These are phyloP conservation scores for Magnaporthiopsis rhizophila DNA, from an alignment of 2,329 filamentous ascomycete genomes.

Conservation along the genomic window DNA sequence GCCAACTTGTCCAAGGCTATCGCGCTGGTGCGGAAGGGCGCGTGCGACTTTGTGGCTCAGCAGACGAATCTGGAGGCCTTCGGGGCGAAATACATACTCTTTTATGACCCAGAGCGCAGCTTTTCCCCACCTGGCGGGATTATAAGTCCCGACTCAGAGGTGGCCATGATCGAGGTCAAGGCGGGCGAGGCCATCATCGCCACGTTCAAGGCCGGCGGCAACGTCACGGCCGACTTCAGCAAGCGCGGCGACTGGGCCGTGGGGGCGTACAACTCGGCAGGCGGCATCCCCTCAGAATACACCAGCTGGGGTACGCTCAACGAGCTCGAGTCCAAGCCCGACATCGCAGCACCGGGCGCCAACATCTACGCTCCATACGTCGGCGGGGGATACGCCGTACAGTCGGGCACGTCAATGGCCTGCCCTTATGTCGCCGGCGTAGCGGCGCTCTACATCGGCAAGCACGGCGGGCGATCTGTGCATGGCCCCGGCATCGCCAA, in stretches of 20 bases:
- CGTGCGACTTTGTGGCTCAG: constrained; percentile 14
- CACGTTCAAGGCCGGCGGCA: constrained; percentile 20
- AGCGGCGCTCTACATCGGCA: constrained; percentile 28
- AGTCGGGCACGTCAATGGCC: constrained; percentile 48
- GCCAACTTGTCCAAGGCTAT: constrained; percentile 31
- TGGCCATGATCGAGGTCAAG: constrained; percentile 4
- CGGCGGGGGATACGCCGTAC: constrained; percentile 24
- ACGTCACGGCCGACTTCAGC: constrained; percentile 27
- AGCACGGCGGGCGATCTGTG: constrained; percentile 19
- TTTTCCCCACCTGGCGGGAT: background rate
- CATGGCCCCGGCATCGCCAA: background rate
- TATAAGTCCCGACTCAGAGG: background rate
- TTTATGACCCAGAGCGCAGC: constrained; percentile 17
- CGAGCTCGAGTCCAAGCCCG: constrained; percentile 34
- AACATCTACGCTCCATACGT: constrained; percentile 38
- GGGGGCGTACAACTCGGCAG: constrained; percentile 22
- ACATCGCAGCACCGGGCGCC: constrained; percentile 34
- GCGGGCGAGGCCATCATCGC: constrained; percentile 24
- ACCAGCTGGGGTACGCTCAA: constrained; percentile 35
- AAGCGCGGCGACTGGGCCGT: constrained; percentile 25
- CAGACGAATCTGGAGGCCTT: constrained; percentile 22
- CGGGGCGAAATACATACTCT: constrained; percentile 22
- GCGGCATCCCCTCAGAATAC: constrained; percentile 29
- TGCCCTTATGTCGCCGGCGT: constrained; percentile 36
- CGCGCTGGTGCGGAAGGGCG: constrained; percentile 30